Percentiles rank a stretch among this genome's conserved stretches.
Evolutionary conservation across 495 filamentous ascomycete species (phyloP).

Genomic region (Aspergillus hancockii): DNA sequence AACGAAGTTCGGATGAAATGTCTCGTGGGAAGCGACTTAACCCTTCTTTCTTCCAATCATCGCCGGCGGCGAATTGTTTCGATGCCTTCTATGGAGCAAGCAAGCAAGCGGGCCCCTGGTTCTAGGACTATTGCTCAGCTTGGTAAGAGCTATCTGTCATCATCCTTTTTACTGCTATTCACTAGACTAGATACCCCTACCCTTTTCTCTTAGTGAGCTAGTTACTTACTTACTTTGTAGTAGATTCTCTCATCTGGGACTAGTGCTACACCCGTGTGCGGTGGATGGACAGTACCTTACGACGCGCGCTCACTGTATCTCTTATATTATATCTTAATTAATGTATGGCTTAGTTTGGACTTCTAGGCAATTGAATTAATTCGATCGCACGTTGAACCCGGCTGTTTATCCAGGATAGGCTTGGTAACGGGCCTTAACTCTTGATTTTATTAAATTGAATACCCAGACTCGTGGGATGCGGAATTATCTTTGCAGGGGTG

Average conservation of each 20-base stretch:
- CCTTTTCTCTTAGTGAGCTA: too few species aligned
- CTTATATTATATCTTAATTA: slow-evolving; percentile 4
- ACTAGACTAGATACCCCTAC: background rate
- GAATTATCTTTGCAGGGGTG: background rate
- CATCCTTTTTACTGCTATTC: background rate
- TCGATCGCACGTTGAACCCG: background rate
- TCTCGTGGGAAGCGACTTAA: background rate
- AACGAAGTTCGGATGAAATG: slow-evolving; percentile 9
- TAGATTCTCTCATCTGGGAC: too few species aligned
- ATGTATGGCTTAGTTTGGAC: background rate
- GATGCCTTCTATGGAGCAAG: background rate
- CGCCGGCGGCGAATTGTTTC: background rate
- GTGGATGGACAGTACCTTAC: background rate
- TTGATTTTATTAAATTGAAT: background rate
- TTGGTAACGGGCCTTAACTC: background rate
- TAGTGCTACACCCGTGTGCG: background rate
- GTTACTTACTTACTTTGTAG: too few species aligned
- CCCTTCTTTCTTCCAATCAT: background rate
- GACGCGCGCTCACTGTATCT: background rate
- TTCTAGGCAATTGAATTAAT: background rate
- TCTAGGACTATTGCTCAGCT: background rate
- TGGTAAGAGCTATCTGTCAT: background rate
- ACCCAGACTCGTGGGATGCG: background rate
- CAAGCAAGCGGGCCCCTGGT: background rate
- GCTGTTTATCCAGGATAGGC: background rate